Conservation (phyloP, 2,329 filamentous ascomycete genomes). For the Zasmidium cellare region DNA sequence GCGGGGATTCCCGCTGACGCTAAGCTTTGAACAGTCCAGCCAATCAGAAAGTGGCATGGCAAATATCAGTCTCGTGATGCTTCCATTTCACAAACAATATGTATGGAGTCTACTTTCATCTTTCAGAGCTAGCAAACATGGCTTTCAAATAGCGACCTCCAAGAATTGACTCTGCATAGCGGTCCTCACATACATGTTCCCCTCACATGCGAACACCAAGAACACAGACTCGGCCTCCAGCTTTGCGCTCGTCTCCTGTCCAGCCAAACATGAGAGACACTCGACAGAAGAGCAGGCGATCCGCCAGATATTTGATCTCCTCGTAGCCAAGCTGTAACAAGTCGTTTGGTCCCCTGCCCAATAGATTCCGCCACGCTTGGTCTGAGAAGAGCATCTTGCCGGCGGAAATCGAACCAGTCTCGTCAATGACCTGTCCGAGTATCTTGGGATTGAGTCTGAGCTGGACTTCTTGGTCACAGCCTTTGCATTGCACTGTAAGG, state of each 20-base stretch:
- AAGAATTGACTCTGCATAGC: not conserved
- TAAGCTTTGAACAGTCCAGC: not conserved
- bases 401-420: constrained; percentile 54
- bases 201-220: constrained; percentile 46
- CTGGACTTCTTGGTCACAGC: constrained; percentile 38
- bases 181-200: not conserved
- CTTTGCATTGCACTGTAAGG: constrained; percentile 39
- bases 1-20: no score
- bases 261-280: constrained; percentile 59
- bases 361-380: constrained; percentile 53
- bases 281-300: constrained; percentile 53
- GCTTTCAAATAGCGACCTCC: not conserved
- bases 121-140: no score
- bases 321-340: constrained; percentile 43
- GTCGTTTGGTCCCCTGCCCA: constrained; percentile 47
- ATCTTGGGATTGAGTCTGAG: constrained; percentile 46
- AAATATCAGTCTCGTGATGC: not conserved
- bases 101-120: no score
- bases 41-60: no score
- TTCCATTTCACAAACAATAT: not conserved
- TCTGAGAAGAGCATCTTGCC: constrained; percentile 57
- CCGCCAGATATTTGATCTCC: constrained; percentile 52
- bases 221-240: constrained; percentile 35
- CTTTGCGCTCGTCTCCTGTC: constrained; percentile 37
- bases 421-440: constrained; percentile 50